Conservation (phyloP, 805 yeast species). For the Wickerhamomyces canadensis region DNA sequence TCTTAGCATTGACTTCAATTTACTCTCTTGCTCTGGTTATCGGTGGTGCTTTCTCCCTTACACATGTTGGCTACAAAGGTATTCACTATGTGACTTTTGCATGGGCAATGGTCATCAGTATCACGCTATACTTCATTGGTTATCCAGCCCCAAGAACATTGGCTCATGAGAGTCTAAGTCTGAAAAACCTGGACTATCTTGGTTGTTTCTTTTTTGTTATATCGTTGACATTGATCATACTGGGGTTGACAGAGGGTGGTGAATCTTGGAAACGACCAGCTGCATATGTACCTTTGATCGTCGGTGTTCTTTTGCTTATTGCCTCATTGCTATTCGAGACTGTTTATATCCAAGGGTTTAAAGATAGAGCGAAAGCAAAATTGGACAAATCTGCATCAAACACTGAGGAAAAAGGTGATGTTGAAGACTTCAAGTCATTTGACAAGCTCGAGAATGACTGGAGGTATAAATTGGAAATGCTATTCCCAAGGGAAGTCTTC, state of each 20-base stretch:
- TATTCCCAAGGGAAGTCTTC: slow-evolving; percentile 26
- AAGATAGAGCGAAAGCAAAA: slow-evolving; percentile 5
- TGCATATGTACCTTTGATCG: slow-evolving; percentile 35
- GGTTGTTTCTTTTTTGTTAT: slow-evolving; percentile 29
- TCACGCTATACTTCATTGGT: slow-evolving; percentile 25
- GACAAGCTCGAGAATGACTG: slow-evolving; percentile 5
- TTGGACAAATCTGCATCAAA: slow-evolving; percentile 4
- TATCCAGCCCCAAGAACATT: slow-evolving; percentile 25
- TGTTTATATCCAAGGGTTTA: slow-evolving; percentile 14
- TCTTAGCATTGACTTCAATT: slow-evolving; percentile 24
- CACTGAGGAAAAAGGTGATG: neutral
- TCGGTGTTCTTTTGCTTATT: slow-evolving; percentile 30
- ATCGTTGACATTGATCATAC: slow-evolving; percentile 33
- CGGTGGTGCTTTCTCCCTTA: slow-evolving; percentile 39
- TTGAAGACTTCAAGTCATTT: neutral
- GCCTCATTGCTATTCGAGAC: slow-evolving; percentile 28
- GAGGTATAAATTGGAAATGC: slow-evolving; percentile 15
- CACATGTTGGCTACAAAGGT: slow-evolving; percentile 34
- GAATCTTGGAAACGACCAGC: slow-evolving; percentile 35
- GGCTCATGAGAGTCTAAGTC: slow-evolving; percentile 10
- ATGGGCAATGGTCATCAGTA: slow-evolving; percentile 15
- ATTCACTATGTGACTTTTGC: slow-evolving; percentile 35
- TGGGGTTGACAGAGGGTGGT: slow-evolving; percentile 43
- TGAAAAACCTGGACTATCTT: slow-evolving; percentile 29
- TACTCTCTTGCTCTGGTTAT: slow-evolving; percentile 35